Percentiles rank a stretch among this genome's conserved stretches.
Evolutionary conservation across 148 eudicot species (phyloP).

Genomic region (Polygonum aviculare): DNA sequence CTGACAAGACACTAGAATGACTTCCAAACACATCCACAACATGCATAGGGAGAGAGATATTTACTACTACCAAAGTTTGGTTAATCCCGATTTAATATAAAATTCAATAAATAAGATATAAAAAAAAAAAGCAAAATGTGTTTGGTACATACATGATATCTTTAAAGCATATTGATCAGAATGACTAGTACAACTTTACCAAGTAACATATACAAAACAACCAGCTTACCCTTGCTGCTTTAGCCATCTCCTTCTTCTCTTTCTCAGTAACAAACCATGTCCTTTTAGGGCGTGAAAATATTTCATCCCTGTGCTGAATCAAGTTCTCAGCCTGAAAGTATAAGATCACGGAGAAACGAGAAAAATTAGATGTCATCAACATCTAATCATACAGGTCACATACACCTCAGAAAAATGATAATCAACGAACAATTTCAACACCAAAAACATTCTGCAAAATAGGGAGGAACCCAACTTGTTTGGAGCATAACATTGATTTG

Average conservation of each 20-base stretch:
- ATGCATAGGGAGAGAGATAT: not conserved
- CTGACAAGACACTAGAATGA: not conserved
- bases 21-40: not conserved
- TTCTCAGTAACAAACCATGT: conserved; percentile 87
- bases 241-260: conserved; percentile 67
- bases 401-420: not conserved
- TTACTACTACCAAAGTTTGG: not conserved
- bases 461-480: not conserved
- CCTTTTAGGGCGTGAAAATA: conserved; percentile 79
- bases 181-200: not conserved
- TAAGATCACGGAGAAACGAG: not conserved
- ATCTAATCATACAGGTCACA: not conserved
- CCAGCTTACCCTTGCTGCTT: conserved; percentile 48
- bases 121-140: not conserved
- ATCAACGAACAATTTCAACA: not conserved
- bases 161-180: not conserved
- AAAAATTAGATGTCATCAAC: not conserved
- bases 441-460: not conserved
- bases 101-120: not conserved
- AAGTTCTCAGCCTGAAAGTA: conserved; percentile 74
- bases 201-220: not conserved
- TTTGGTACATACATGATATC: not conserved
- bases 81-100: too few relatives aligned
- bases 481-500: not conserved
- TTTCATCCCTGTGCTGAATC: conserved; percentile 81